phyloP scores from a whole-genome alignment of 106 monocot species.

The Phalaenopsis equestris region DNA sequence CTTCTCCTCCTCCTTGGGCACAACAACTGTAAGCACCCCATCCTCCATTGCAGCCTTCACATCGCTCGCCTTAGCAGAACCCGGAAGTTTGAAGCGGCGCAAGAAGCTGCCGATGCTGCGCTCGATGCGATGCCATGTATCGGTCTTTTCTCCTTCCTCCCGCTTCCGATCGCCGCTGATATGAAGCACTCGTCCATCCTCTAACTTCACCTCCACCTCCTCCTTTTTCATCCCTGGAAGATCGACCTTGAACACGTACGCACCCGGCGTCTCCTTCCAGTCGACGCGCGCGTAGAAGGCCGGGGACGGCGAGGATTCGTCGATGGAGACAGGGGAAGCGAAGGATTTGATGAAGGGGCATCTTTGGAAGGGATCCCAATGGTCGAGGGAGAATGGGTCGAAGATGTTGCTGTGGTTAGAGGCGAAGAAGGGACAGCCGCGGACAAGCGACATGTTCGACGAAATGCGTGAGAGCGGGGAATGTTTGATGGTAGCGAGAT shows the following conservation, averaged over 20 bases:
- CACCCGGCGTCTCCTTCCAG: background rate
- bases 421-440: too few species aligned
- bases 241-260: background rate
- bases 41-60: background rate
- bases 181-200: background rate
- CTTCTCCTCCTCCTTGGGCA: too few species aligned
- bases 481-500: too few species aligned
- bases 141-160: background rate
- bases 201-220: background rate
- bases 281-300: background rate
- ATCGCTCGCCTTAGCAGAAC: background rate
- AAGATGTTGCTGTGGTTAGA: too few species aligned
- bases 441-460: too few species aligned
- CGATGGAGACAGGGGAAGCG: background rate
- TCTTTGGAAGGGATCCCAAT: background rate
- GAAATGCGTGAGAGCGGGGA: too few species aligned
- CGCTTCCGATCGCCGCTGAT: background rate
- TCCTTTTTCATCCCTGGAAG: background rate
- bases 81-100: background rate
- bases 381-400: background rate
- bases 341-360: background rate
- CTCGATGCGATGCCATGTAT: background rate
- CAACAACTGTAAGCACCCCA: background rate
- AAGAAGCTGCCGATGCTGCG: background rate
- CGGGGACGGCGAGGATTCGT: background rate